Evolutionary conservation across 1,284 basidiomycete species (phyloP).

Genomic region (Phylloboletellus chloephorus): DNA sequence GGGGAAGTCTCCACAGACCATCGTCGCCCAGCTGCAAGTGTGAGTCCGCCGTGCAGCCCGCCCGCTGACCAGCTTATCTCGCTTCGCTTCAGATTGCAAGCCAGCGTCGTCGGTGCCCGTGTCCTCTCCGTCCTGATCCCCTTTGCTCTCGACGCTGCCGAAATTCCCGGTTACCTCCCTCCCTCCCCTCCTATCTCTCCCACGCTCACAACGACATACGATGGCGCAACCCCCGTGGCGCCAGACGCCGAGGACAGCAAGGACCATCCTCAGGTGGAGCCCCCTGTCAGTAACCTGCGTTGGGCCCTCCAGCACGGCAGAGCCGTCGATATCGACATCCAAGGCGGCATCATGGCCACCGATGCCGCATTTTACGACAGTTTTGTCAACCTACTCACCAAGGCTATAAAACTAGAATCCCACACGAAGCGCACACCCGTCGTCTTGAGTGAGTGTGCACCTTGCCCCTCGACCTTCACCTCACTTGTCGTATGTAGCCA

Average conservation of each 20-base stretch:
- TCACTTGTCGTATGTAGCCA: slow-evolving; percentile 46
- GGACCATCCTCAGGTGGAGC: slow-evolving; percentile 15
- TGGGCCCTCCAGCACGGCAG: slow-evolving; percentile 60
- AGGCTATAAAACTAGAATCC: slow-evolving; percentile 38
- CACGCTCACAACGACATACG: slow-evolving; percentile 55
- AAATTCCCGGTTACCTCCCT: slow-evolving; percentile 38
- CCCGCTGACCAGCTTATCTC: slow-evolving; percentile 14
- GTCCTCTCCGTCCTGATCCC: slow-evolving; percentile 53
- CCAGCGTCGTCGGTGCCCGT: slow-evolving; percentile 31
- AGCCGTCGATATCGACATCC: slow-evolving; percentile 66
- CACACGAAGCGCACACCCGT: slow-evolving; percentile 48
- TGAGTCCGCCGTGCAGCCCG: slow-evolving; percentile 12
- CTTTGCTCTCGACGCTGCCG: slow-evolving; percentile 46
- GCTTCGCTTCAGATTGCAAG: slow-evolving; percentile 31
- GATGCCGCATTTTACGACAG: slow-evolving; percentile 59
- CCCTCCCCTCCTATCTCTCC: slow-evolving; percentile 39
- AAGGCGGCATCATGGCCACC: slow-evolving; percentile 41
- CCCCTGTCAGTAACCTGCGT: slow-evolving; percentile 39
- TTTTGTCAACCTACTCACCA: slow-evolving; percentile 69
- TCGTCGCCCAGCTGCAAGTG: slow-evolving; percentile 16
- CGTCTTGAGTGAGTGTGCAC: slow-evolving; percentile 62
- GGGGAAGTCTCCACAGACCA: slow-evolving; percentile 8
- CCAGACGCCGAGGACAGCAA: slow-evolving; percentile 17
- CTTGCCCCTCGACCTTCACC: slow-evolving; percentile 5
- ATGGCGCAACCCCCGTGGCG: slow-evolving; percentile 39